These are phyloP conservation scores for Aspergillus carbonarius DNA, from an alignment of 2,329 filamentous ascomycete genomes.

Conservation along the genomic window DNA sequence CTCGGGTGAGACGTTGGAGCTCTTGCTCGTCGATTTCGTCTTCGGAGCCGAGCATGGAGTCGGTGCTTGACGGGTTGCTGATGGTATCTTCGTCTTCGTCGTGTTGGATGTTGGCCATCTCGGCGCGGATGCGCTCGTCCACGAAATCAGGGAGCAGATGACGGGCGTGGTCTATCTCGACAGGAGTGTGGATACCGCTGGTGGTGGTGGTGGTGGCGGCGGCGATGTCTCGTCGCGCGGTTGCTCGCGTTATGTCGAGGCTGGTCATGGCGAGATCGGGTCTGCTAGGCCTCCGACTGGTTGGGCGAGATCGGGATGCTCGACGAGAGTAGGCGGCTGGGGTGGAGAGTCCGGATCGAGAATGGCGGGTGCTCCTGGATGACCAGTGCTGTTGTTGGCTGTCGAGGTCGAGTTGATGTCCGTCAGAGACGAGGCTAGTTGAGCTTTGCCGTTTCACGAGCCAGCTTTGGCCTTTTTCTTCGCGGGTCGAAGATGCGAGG, in stretches of 20 bases:
- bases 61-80: neutral
- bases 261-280: constrained; percentile 20
- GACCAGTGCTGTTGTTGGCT: constrained; percentile 10
- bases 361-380: constrained; percentile 26
- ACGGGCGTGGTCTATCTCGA: constrained; percentile 11
- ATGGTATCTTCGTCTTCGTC: constrained; percentile 12
- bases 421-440: constrained; percentile 51
- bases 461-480: constrained; percentile 64
- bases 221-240: neutral
- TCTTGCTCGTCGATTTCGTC: constrained; percentile 53
- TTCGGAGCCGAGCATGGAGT: constrained; percentile 13
- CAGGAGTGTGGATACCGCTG: neutral
- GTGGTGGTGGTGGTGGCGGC: neutral
- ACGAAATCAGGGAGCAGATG: constrained; percentile 51
- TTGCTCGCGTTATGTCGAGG: constrained; percentile 13
- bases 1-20: constrained; percentile 51
- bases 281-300: constrained; percentile 33
- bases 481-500: constrained; percentile 57
- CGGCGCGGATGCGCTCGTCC: constrained; percentile 42
- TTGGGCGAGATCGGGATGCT: constrained; percentile 33
- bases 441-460: constrained; percentile 56
- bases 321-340: constrained; percentile 33
- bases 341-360: constrained; percentile 39
- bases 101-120: constrained; percentile 36
- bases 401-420: constrained; percentile 33